Base-by-base conservation (phyloP, 129 eudicot species). In the Helianthus tuberosus region DNA sequence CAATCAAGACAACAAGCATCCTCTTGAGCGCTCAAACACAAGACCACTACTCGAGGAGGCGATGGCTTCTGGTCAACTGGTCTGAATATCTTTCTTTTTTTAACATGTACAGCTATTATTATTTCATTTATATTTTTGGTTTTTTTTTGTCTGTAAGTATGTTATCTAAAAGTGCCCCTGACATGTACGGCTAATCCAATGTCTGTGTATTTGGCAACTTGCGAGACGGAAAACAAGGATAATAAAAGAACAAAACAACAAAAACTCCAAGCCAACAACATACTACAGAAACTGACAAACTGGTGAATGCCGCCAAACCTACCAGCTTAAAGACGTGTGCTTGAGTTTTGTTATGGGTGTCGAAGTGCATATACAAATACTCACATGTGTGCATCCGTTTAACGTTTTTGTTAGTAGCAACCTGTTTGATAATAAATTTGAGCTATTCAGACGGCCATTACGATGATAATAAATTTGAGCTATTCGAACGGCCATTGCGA, bases 31-130 rank as follows among this genome's bases (percentile, higher is more conserved):
- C 62, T 49, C 82, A 44, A 85, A 81, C 41, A 61, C 82, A 5
- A 79, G 82, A 14, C 96, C 98, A 3, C 73, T 86, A 83, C 97
- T 86, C 44, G 88, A 80, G 36, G 93, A 86, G 35, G 35, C 35
- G 2, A 29, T 0, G 35, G 3, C 0, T n/a, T 29, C 35, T 29
- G 35, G 35, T 29, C 35, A 75, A 75, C 55, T 20, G 8, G 67
- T 53, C 38, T 44, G 15, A 29, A 36, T 55, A 16, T n/a, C 12
- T 11, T 23, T 72, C 39, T 62, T 5, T 13, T 62, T 50, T 71
- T 62, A 70, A 63, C 41, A 51, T 78, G 77, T 78, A 71, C 73
- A 78, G 77, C 39, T 51, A 9, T 63, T 51, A 16, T 41, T 54
- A 29, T 29, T 1, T 43, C 16, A 9, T n/a, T 20, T 62, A 17